phyloP scores from a whole-genome alignment of 805 yeast genomes.

The Candida glaebosa region DNA sequence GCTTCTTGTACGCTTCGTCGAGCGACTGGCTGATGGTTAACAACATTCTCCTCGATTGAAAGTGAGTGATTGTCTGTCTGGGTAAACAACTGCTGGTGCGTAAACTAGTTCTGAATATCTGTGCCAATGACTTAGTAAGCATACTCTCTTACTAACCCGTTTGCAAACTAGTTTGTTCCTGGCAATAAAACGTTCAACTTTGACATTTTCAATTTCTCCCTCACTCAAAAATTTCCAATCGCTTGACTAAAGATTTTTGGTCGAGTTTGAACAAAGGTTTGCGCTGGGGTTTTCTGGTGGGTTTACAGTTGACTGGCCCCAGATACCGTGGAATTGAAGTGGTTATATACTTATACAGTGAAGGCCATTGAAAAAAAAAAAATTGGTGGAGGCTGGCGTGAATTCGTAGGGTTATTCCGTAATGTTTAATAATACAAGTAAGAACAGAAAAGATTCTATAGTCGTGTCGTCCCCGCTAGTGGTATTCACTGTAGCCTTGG shows the following conservation, averaged over 20 bases:
- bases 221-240: no score
- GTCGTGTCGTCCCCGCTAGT: neutral
- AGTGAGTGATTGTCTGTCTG: neutral
- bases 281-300: no score
- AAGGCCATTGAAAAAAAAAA: no score
- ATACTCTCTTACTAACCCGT: no score
- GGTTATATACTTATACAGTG: constrained; percentile 3
- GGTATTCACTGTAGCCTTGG: constrained; percentile 5
- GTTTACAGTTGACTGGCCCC: no score
- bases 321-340: constrained; percentile 4
- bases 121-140: neutral
- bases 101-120: neutral
- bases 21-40: constrained; percentile 54
- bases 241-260: no score
- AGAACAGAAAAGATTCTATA: neutral
- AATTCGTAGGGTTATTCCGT: neutral
- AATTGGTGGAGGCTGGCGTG: neutral
- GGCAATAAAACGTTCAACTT: no score
- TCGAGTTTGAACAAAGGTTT: no score
- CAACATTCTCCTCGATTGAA: constrained; percentile 30
- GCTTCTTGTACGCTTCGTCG: constrained; percentile 47
- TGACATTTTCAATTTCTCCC: no score
- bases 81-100: neutral
- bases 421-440: neutral
- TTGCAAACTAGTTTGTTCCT: no score